Base-by-base conservation (phyloP, 2,329 filamentous ascomycete genomes). In the Pseudogymnoascus sp. region DNA sequence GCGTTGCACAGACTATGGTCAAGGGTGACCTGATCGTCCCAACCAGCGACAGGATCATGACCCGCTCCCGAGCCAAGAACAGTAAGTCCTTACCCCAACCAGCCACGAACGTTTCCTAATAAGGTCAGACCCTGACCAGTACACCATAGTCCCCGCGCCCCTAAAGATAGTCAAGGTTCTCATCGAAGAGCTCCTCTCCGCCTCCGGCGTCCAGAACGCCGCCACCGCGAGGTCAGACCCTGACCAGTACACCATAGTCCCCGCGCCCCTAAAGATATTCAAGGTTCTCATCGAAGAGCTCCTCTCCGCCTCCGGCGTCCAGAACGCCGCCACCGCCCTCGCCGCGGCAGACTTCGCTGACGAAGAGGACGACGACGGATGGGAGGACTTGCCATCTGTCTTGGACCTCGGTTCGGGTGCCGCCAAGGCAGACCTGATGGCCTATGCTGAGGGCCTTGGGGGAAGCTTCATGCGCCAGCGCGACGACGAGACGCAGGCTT, bases 121-220 rank as follows among this genome's bases (percentile, higher is more conserved):
- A 63, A 63, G 19, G 63, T 39, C 71, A 90, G 87, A 93, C 72
- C 94, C 94, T 14, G 92, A 97, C 72, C 87, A 89, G 73, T 97
- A 88, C 78, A 97, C 92, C 5, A 85, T 90, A 64, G 86, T 99
- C 63, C 85, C 92, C 0, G 92, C 92, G 0, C 87, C 91, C 1
- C 82, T 99, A 71, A 99, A 99, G 78, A 97, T 99, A 65, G 78
- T 97, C 75, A 99, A 99, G 79, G 88, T 97, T 3, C 84, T 99
- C 7, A 88, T 97, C 55, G 91, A 96, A 72, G 94, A 99, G 76
- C 84, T 99, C 2, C 80, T 90, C 5, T 91, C 90, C 0, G 91
- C 92, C 1, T 87, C 90, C 4, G 91, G 90, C 23, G 76, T 77
- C n/a, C 76, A 79, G 64, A 78, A 78, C 59, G 82, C n/a, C n/a